Conservation (phyloP, 768 basidiomycete genomes). For the Chalciporus pseudorubinellus region DNA sequence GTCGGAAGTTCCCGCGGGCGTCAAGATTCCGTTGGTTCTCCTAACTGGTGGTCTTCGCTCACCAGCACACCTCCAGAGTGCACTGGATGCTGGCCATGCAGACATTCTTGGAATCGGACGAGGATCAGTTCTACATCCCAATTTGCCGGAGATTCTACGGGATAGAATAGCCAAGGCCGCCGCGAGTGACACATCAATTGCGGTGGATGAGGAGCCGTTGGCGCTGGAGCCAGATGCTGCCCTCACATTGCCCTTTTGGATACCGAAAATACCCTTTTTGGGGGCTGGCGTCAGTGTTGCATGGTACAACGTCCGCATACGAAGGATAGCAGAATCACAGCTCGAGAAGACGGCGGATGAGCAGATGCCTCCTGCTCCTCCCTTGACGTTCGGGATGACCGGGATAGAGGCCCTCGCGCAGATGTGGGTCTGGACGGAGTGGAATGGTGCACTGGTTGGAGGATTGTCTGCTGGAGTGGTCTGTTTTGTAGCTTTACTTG, state of each 20-base stretch:
- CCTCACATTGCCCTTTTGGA: slow-evolving; percentile 16
- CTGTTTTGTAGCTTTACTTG: too few species aligned
- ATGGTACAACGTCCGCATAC: slow-evolving; percentile 67
- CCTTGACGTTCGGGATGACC: slow-evolving; percentile 29
- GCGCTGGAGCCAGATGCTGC: slow-evolving; percentile 36
- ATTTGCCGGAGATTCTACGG: slow-evolving; percentile 47
- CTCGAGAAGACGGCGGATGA: slow-evolving; percentile 1
- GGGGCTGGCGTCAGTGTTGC: slow-evolving; percentile 63
- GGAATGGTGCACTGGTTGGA: not conserved
- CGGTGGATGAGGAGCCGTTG: slow-evolving; percentile 34
- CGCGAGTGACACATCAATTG: slow-evolving; percentile 12
- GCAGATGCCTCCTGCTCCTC: not conserved
- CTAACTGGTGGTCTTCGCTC: slow-evolving; percentile 80
- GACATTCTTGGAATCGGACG: slow-evolving; percentile 80
- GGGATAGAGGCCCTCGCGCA: slow-evolving; percentile 37
- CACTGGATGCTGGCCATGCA: slow-evolving; percentile 54
- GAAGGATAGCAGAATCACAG: slow-evolving; percentile 40
- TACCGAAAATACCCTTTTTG: slow-evolving; percentile 54
- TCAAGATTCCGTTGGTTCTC: slow-evolving; percentile 56
- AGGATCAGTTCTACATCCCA: slow-evolving; percentile 58
- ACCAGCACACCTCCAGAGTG: slow-evolving; percentile 51
- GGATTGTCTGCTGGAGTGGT: not conserved
- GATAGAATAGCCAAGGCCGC: slow-evolving; percentile 6
- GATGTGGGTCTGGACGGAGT: slow-evolving; percentile 49
- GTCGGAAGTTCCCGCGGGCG: slow-evolving; percentile 23